Base-by-base conservation (phyloP, 495 filamentous ascomycete genomes). In the Endocarpon pusillum region DNA sequence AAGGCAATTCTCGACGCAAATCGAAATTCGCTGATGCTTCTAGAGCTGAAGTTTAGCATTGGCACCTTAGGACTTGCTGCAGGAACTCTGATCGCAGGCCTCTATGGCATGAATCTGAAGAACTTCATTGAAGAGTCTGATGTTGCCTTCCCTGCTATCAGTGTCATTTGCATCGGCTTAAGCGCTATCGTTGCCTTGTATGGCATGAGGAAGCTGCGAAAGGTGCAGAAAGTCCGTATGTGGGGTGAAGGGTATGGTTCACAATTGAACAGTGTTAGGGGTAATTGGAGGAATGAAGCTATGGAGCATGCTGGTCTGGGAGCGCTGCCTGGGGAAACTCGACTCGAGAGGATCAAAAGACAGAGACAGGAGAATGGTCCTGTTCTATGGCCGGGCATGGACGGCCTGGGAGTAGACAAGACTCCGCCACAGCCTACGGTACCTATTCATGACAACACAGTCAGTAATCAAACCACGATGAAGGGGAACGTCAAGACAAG, bases 51-150 rank as follows among this genome's bases (percentile, higher is more conserved):
- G 51, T 92, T 97, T 59, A 87, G 78, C 47, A 87, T 97, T 38
- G 81, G 83, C 24, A 96, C 89, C 2, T 69, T 97, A 7, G 84
- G 84, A 2, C 71, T 97, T 20, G 86, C 81, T 36, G 78, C 83
- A 43, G 89, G 89, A 20, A 92, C 91, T 32, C 84, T 96, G 47
- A 70, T 93, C 48, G 89, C 89, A 19, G 84, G 82, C n/a, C 73
- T 96, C 9, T 96, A 96, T 62, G 89, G 89, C 44, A 94, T 94
- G 86, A 97, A 97, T 57, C 63, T 97, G 41, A 91, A 93, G 49
- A 96, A 96, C 55, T 97, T 96, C 54, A 77, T 96, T 42, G 89
- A 97, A 60, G 89, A 96, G 54, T 82, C 81, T n/a, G 73, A 83
- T 52, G 63, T 85, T 46, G 89, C 86, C 7, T 94, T 97, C 52